Evolutionary conservation across 1,139 yeast species (phyloP), one percentile per base, ranked within the genome.

Genomic region (Pichia sp.): DNA sequence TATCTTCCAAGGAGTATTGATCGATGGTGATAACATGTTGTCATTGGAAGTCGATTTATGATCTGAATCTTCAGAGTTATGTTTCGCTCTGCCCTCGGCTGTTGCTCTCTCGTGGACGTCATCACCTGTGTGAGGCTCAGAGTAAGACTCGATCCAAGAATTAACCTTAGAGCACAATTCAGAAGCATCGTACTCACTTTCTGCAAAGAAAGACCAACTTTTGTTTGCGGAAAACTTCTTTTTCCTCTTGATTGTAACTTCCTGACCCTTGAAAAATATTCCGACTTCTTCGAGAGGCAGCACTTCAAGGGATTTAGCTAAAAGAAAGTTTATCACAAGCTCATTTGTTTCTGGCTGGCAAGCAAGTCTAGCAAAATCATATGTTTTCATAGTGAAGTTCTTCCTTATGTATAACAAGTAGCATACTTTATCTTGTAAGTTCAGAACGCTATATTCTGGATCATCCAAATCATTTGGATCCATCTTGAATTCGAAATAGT

Each of bases 161-260:
- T 29, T 48, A 3, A 60, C 87, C 71, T 1, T 80, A 75, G 31
- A 86, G 80, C 97, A 97, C 88, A 59, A 24, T 5, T 77, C 77
- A 62, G 88, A 95, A 53, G 96, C 79, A 63, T 90, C 96, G 38
- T 75, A 77, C 52, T 87, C 89, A 1, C 87, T 81, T 67, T 91
- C 97, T 2, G 96, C 90, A 70, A 96, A 90, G 58, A 91, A 78
- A 52, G 84, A 80, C 67, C 87, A 29, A 76, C 79, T 54, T 50
- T 62, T 66, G 53, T 55, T 61, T 2, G 67, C 60, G 24, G 64
- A 58, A 16, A 61, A 59, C 40, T 63, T 65, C 52, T 66, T 63
- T 48, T 59, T 65, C 38, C 62, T 62, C 10, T 61, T 55, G 9
- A 67, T 51, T 6, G 56, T 56, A 31, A 67, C 49, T 42, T 63